phyloP scores from a whole-genome alignment of 1,284 basidiomycete genomes.

The Cronartium ribicola region DNA sequence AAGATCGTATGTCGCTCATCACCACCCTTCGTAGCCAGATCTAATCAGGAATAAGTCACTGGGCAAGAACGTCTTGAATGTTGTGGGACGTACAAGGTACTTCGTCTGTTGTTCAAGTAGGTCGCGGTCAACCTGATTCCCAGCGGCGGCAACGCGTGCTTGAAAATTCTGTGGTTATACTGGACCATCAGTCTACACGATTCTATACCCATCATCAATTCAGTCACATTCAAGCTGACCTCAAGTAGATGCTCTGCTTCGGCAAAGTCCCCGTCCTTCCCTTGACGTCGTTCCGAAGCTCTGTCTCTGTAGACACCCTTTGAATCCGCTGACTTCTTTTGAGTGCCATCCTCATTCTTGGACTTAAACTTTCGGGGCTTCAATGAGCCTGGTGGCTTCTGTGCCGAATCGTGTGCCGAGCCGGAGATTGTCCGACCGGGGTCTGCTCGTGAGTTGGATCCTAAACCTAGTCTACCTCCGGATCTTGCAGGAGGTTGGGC shows the following conservation, averaged over 20 bases:
- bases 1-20: slow-evolving; percentile 42
- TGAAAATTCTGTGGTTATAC: slow-evolving; percentile 34
- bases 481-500: slow-evolving; percentile 1
- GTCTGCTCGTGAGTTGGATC: slow-evolving; percentile 2
- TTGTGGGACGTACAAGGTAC: slow-evolving; percentile 28
- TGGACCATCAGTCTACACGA: background rate
- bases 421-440: background rate
- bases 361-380: slow-evolving; percentile 29
- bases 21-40: slow-evolving; percentile 23
- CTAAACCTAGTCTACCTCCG: background rate
- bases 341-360: slow-evolving; percentile 1
- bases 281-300: slow-evolving; percentile 36
- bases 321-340: background rate
- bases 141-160: slow-evolving; percentile 40
- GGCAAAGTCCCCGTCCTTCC: slow-evolving; percentile 39
- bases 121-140: slow-evolving; percentile 34
- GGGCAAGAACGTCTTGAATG: background rate
- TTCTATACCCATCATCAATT: background rate
- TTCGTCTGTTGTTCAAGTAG: slow-evolving; percentile 42
- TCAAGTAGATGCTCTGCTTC: slow-evolving; percentile 41
- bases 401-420: background rate
- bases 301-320: slow-evolving; percentile 37
- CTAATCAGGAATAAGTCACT: slow-evolving; percentile 15
- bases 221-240: slow-evolving; percentile 2
- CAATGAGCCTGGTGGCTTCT: slow-evolving; percentile 23